Base-by-base conservation (phyloP, 805 yeast genomes). In the Hanseniaspora guilliermondii region DNA sequence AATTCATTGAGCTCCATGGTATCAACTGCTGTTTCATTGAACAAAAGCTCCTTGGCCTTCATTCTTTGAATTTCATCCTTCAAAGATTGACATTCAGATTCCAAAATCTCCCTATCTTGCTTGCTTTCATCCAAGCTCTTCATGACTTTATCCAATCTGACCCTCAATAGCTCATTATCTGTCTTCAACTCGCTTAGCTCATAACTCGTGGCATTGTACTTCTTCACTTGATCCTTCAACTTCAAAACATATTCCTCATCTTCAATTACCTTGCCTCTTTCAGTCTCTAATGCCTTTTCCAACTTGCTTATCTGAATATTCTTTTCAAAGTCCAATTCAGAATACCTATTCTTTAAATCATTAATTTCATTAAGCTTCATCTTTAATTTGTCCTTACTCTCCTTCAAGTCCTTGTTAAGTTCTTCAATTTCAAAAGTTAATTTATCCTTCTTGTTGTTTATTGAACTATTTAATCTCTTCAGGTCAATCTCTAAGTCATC, bases 291-390 rank as follows among this genome's bases (percentile, higher is more conserved):
- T 2, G 25, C 27, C 30, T 36, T 40, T 33, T 35, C 37, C 14
- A 49, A 24, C 30, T 50, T 50, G 19, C 27, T 37, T n/a, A 42
- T 36, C 19, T 37, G 38, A 30, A 53, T 45, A 4, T 53, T 33
- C 21, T 59, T 57, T 24, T 57, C 60, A 22, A 57, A 58, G 40
- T 61, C 62, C 49, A 58, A 55, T 37, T 61, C 63, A 22, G 58
- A 57, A 37, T 58, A 53, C 37, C 58, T 58, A 32, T 49, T 53
- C 1, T 53, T 47, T 17, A 61, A 55, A 30, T 61, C 53, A n/a
- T 58, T 49, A 14, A 61, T 47, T 35, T 59, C 60, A 21, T 39
- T 47, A 35, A 47, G 48, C 22, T 49, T 42, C 9, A 56, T 59
- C 32, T 58, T 53, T 9, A 59, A 44, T 22, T 56, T 58, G 9